Percentiles rank a stretch among this genome's conserved stretches.
phyloP scores from a whole-genome alignment of 148 eudicot species.

The Chenopodium suecicum region DNA sequence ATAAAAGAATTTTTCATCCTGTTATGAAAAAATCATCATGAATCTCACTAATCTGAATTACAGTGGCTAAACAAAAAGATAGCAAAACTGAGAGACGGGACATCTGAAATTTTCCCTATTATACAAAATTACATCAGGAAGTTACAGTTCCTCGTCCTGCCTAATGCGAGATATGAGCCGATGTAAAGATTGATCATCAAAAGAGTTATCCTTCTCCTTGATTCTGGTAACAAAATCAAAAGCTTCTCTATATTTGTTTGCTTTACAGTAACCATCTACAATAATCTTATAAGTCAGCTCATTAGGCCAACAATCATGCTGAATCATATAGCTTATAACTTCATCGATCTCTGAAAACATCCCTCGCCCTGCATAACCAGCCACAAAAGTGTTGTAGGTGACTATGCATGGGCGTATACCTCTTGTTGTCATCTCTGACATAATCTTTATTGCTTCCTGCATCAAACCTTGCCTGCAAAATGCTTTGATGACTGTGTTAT shows the following conservation, averaged over 20 bases:
- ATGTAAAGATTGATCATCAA: conserved; percentile 43
- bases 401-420: conserved; percentile 87
- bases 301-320: conserved; percentile 64
- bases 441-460: conserved; percentile 72
- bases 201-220: conserved; percentile 49
- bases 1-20: conserved; percentile 2
- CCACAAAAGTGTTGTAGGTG: conserved; percentile 79
- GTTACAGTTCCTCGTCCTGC: conserved; percentile 29
- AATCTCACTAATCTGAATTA: conserved; percentile 14
- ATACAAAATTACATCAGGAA: conserved; percentile 25
- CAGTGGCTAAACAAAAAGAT: conserved; percentile 19
- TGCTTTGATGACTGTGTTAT: conserved; percentile 85
- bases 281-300: conserved; percentile 76
- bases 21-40: conserved; percentile 6
- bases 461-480: conserved; percentile 78
- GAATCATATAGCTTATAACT: conserved; percentile 73
- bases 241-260: conserved; percentile 61
- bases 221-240: conserved; percentile 60
- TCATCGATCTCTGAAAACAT: conserved; percentile 67
- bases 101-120: conserved; percentile 1
- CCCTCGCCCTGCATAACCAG: conserved; percentile 70
- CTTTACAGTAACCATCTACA: conserved; percentile 80
- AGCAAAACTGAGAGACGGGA: conserved; percentile 15
- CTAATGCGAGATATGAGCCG: conserved; percentile 54
- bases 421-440: conserved; percentile 68